Base-by-base conservation (phyloP, 345 rosid species). In the Luvunga scandens region DNA sequence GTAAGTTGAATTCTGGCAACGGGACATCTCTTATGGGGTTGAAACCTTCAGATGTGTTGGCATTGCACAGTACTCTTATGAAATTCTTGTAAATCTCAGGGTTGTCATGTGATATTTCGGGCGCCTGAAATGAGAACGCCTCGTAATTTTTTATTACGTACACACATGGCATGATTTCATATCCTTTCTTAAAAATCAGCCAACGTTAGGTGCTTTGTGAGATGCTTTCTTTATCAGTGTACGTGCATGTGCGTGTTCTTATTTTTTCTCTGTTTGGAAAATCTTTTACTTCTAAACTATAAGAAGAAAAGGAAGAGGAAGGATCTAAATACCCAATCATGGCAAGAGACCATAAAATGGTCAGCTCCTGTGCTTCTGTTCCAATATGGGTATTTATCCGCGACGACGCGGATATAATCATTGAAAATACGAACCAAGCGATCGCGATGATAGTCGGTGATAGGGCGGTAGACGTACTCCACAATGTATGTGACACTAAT, bases 21-120 rank as follows among this genome's bases (percentile, higher is more conserved):
- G 98, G 69, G 27, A 89, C 92, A 53, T 94, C 97, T 83, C 90
- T 87, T 3, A 25, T 2, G 1, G 93, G 93, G 0, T 59, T 76
- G 83, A 94, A 94, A 10, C 94, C 91, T 77, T 92, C 97, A 0
- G 94, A 84, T 6, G 86, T 76, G 66, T 94, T 94, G 77, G 98
- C 98, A 77, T 92, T 94, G 83, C 97, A 92, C 1, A 92, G 88
- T 25, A 84, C 98, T 71, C 96, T 85, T 1, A 90, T 82, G 64
- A 91, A 89, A 71, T 86, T 79, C 77, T 79, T 86, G 89, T 82
- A 91, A 30, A 89, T 65, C 61, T 83, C 81, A 42, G 89, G 92
- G 60, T 88, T 73, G 31, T 27, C 70, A 19, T 64, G 27, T 9
- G 97, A 88, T 3, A 91, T 84, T 39, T 90, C 88, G 0, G 94